Conservation (phyloP, 2,329 filamentous ascomycete genomes). For the Teratosphaeriaceae sp. region DNA sequence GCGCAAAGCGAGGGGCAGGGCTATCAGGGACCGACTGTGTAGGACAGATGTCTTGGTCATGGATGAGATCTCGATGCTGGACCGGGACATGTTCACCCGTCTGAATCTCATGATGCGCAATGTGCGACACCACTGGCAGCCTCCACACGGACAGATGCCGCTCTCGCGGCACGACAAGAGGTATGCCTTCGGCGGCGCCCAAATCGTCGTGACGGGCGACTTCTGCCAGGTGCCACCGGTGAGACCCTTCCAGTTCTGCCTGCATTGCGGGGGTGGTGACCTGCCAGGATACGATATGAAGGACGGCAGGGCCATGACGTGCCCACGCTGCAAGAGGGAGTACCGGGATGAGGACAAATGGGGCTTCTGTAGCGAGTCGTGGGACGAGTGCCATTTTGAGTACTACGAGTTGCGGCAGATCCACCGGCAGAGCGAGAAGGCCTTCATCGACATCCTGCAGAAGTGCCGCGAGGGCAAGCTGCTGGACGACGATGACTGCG, state of each 20-base stretch:
- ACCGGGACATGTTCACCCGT: conserved; percentile 48
- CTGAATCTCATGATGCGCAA: conserved; percentile 32
- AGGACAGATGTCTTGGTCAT: conserved; percentile 51
- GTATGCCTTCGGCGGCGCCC: conserved; percentile 9
- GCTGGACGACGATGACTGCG: conserved; percentile 32
- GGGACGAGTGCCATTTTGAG: conserved; percentile 48
- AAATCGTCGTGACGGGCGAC: conserved; percentile 51
- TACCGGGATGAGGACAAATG: conserved; percentile 44
- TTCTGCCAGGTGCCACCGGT: conserved; percentile 56
- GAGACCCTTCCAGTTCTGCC: conserved; percentile 48
- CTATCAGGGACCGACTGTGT: conserved; percentile 5
- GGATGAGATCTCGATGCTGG: conserved; percentile 60
- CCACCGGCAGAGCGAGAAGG: conserved; percentile 49
- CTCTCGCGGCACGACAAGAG: background rate
- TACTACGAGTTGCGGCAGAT: conserved; percentile 49
- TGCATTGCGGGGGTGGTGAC: conserved; percentile 9
- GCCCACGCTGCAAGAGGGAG: conserved; percentile 3
- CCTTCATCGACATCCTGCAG: conserved; percentile 50
- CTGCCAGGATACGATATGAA: background rate
- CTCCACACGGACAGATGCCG: background rate
- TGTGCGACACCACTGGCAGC: background rate
- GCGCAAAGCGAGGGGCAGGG: conserved; percentile 13
- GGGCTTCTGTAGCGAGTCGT: conserved; percentile 52
- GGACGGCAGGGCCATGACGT: conserved; percentile 4
- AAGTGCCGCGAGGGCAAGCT: conserved; percentile 45